Base-by-base conservation (phyloP, 2,329 filamentous ascomycete species). In the Aspergillus sp. region DNA sequence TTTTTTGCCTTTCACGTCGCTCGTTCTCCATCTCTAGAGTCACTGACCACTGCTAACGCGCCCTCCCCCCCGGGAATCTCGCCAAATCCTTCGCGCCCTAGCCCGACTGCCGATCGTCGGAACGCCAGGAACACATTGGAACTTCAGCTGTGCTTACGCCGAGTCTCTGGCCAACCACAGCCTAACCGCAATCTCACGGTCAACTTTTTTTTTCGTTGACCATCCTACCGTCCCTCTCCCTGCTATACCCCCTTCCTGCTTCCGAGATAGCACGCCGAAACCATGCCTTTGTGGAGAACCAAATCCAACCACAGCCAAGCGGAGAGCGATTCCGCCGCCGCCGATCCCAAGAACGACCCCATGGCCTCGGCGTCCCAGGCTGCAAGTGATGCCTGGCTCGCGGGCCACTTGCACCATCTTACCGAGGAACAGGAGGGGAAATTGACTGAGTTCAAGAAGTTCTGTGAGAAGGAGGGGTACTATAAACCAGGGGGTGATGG, bases 391-490 rank as follows among this genome's bases (percentile, higher is more conserved):
- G 73, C 65, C 37, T 75, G 73, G 73, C 64, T 75, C 39, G 70
- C 70, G 9, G 92, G 91, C n/a, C 92, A 96, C 72, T 79, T 93
- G 46, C 88, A 91, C 49, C 88, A 93, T 74, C 81, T 97, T 59
- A 90, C 80, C 24, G 78, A 82, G 19, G 80, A 84, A 51, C 90
- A 97, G 77, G 82, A 86, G 64, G 76, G 81, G 31, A 85, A 87
- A 17, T 80, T 97, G 51, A 73, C 77, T 23, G 81, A 84, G 43
- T 96, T 97, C 82, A 96, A 93, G 79, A 70, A 73, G 11, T 71
- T 89, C 39, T 82, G 90, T 35, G 78, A 83, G 62, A 81, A 90
- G 68, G 84, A 86, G 63, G 86, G 85, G 8, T 82, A 80, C 62
- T 80, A 80, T 62, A 76, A 69, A 23, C 70, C 75, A 8, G 66